Evolutionary conservation across 257 asterid genomes (phyloP).

Genomic region (Solanum sejunctum): DNA sequence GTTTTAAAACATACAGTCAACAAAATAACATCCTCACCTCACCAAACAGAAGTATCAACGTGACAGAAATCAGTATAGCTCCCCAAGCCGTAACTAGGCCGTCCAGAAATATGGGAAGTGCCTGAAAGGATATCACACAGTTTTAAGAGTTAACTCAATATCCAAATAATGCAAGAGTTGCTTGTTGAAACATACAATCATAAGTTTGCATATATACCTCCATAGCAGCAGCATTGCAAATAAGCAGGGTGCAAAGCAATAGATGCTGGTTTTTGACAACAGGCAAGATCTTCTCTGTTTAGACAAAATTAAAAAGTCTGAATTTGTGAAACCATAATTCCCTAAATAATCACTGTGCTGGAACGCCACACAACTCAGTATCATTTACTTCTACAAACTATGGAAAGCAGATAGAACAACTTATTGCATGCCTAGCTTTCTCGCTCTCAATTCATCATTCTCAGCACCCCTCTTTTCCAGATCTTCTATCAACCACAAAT

Average conservation of each 20-base stretch:
- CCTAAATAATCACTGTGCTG: not conserved
- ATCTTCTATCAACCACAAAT: not conserved
- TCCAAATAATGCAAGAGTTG: not conserved
- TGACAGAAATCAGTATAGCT: slow-evolving; percentile 86
- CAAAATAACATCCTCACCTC: slow-evolving; percentile 39
- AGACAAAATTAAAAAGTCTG: not conserved
- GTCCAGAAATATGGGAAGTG: slow-evolving; percentile 92
- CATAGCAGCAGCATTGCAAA: slow-evolving; percentile 91
- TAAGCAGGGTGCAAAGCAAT: slow-evolving; percentile 69
- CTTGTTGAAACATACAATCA: not conserved
- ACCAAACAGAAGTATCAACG: slow-evolving; percentile 85
- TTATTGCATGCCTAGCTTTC: not conserved
- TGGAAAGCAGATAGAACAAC: not conserved
- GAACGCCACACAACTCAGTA: not conserved
- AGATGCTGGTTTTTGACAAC: slow-evolving; percentile 75
- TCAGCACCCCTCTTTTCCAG: not conserved
- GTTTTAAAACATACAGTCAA: not conserved
- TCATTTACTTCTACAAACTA: not conserved
- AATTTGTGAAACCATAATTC: not conserved
- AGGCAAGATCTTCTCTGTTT: slow-evolving; percentile 66
- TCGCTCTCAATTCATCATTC: not conserved
- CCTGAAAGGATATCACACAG: slow-evolving; percentile 26
- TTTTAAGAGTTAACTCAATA: not conserved
- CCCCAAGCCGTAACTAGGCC: slow-evolving; percentile 63
- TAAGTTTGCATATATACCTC: slow-evolving; percentile 36